phyloP scores from a whole-genome alignment of 495 filamentous ascomycete genomes.

The Oidiodendron maius region DNA sequence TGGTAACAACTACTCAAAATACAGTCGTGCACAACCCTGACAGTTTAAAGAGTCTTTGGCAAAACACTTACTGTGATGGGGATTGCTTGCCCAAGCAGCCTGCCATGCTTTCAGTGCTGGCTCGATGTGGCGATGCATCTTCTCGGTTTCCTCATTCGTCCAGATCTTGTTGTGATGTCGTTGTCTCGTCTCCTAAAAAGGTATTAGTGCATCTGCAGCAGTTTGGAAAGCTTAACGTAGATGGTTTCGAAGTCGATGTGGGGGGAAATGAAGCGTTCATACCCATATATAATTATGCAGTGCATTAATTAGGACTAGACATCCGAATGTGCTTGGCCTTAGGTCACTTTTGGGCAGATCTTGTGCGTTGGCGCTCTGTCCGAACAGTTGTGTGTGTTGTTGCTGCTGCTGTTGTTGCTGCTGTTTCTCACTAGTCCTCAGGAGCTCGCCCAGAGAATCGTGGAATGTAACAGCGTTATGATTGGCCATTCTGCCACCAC shows the following conservation, averaged over 20 bases:
- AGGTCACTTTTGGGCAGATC: slow-evolving; percentile 58
- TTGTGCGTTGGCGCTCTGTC: slow-evolving; percentile 33
- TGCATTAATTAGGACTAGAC: slow-evolving; percentile 88
- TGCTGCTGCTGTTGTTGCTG: slow-evolving; percentile 45
- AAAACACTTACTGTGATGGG: slow-evolving; percentile 59
- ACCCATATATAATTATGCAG: slow-evolving; percentile 95
- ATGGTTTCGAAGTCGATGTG: no score
- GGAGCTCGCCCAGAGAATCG: slow-evolving; percentile 68
- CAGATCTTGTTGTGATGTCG: slow-evolving; percentile 84
- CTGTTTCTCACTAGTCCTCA: slow-evolving; percentile 74
- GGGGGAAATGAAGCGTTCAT: no score
- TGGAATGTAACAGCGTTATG: slow-evolving; percentile 66
- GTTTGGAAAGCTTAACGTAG: no score
- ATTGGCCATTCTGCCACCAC: slow-evolving; percentile 59
- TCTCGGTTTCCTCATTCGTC: slow-evolving; percentile 87
- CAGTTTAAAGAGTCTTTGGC: neutral
- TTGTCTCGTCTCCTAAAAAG: slow-evolving; percentile 67
- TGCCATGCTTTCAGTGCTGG: slow-evolving; percentile 94
- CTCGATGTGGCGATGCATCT: slow-evolving; percentile 95
- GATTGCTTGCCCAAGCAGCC: slow-evolving; percentile 84
- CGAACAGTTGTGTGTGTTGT: slow-evolving; percentile 43
- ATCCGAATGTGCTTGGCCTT: slow-evolving; percentile 89
- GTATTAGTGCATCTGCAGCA: no score
- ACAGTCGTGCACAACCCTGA: neutral
- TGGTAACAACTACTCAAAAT: neutral